Conservation (phyloP, 345 rosid species). For the Hypericum perforatum region DNA sequence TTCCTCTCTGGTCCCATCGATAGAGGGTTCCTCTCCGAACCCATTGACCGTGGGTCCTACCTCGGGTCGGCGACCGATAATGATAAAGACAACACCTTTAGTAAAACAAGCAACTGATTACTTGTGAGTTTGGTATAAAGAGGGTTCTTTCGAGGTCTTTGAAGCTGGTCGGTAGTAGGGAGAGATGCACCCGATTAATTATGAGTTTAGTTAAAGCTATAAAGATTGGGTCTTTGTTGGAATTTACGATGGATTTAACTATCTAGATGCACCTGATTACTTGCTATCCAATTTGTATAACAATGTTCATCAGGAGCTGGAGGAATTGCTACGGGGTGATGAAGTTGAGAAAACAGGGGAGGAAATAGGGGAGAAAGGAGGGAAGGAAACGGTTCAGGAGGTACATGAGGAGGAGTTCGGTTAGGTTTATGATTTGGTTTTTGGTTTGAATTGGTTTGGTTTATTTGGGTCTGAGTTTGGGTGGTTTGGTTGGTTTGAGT, state of each 20-base stretch:
- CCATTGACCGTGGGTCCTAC: constrained; percentile 4
- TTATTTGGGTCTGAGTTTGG: too few relatives aligned
- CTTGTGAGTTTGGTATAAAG: background rate
- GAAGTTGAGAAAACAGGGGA: constrained; percentile 39
- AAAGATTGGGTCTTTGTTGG: constrained; percentile 96
- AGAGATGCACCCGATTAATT: background rate
- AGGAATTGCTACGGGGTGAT: constrained; percentile 86
- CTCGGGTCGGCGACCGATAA: background rate
- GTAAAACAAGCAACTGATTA: background rate
- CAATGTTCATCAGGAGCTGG: constrained; percentile 80
- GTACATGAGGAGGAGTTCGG: too few relatives aligned
- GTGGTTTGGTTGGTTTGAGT: too few relatives aligned
- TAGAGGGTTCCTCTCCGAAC: constrained; percentile 5
- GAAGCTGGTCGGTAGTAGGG: background rate
- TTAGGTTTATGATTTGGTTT: too few relatives aligned
- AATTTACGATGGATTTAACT: constrained; percentile 95
- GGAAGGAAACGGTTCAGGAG: too few relatives aligned
- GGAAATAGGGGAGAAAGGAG: background rate
- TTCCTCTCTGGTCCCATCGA: background rate
- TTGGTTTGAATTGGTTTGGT: too few relatives aligned
- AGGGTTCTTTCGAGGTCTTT: background rate
- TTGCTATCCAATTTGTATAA: constrained; percentile 77
- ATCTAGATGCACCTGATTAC: constrained; percentile 97
- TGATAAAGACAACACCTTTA: background rate
- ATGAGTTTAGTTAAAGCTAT: constrained; percentile 6